Conservation (phyloP, 495 filamentous ascomycete species). For the Extremus antarcticus region DNA sequence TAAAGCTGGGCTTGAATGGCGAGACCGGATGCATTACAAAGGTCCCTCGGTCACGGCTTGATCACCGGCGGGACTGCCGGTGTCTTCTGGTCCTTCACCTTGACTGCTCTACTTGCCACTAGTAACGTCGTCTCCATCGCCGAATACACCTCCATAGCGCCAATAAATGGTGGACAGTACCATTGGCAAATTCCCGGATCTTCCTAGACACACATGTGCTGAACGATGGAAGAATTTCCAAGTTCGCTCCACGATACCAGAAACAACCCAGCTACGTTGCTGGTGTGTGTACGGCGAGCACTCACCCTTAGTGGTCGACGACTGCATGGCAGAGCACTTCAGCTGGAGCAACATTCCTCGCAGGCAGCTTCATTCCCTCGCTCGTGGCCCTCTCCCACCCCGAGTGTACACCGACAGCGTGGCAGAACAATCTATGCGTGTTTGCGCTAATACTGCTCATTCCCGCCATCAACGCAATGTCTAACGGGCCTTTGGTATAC, state of each 20-base stretch:
- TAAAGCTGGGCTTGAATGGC: too few relatives aligned
- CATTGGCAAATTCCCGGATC: not conserved
- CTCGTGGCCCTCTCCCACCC: conserved; percentile 30
- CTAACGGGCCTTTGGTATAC: conserved; percentile 32
- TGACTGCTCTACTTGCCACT: not conserved
- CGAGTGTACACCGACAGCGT: conserved; percentile 30
- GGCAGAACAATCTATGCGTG: conserved; percentile 41
- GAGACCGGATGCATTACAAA: too few relatives aligned
- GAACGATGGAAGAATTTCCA: too few relatives aligned
- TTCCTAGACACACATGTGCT: not conserved
- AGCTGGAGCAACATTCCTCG: conserved; percentile 24
- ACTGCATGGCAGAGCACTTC: conserved; percentile 4
- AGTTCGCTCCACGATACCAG: not conserved
- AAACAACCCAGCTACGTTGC: not conserved
- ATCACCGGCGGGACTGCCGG: not conserved
- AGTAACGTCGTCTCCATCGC: not conserved
- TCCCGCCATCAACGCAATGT: conserved; percentile 35
- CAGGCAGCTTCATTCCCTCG: conserved; percentile 31
- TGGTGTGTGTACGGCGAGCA: too few relatives aligned
- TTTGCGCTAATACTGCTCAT: conserved; percentile 33
- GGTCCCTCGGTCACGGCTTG: not conserved
- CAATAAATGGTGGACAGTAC: conserved; percentile 3
- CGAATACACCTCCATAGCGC: not conserved
- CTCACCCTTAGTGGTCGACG: not conserved
- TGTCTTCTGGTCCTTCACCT: not conserved